A percentile compares a stretch with the other conserved stretches of the same genome.
phyloP scores from a whole-genome alignment of 306 rosid species.

The Cucurbita moschata region DNA sequence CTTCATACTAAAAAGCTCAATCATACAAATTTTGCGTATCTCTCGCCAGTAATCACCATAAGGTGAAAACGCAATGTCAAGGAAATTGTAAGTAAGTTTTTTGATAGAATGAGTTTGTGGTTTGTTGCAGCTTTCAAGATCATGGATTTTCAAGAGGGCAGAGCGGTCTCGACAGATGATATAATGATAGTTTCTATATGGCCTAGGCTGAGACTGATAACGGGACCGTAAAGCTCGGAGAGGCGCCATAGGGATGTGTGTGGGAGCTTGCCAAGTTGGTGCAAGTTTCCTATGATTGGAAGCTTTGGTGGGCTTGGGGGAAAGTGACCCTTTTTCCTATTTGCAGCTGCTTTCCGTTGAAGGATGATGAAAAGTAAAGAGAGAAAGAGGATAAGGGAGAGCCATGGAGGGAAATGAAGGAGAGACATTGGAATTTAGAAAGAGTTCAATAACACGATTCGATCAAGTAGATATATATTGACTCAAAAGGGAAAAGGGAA shows the following conservation, averaged over 20 bases:
- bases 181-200: background rate
- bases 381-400: background rate
- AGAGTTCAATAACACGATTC: too few relatives aligned
- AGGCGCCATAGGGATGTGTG: constrained; percentile 17
- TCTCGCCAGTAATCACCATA: constrained; percentile 35
- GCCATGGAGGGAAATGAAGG: background rate
- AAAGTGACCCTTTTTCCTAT: background rate
- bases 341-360: too few relatives aligned
- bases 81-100: constrained; percentile 26
- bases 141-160: constrained; percentile 8
- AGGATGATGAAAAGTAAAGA: too few relatives aligned
- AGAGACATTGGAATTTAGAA: background rate
- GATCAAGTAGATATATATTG: too few relatives aligned
- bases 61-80: constrained; percentile 29
- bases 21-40: constrained; percentile 20
- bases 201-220: constrained; percentile 17
- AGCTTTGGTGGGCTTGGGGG: constrained; percentile 31
- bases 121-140: constrained; percentile 25
- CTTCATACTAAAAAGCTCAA: constrained; percentile 22
- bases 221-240: constrained; percentile 14
- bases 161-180: constrained; percentile 22
- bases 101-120: constrained; percentile 9
- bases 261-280: constrained; percentile 16
- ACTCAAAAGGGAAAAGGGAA: too few relatives aligned
- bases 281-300: constrained; percentile 26